phyloP scores from a whole-genome alignment of 169 alveolate species.

The Plasmodium blacklocki region DNA sequence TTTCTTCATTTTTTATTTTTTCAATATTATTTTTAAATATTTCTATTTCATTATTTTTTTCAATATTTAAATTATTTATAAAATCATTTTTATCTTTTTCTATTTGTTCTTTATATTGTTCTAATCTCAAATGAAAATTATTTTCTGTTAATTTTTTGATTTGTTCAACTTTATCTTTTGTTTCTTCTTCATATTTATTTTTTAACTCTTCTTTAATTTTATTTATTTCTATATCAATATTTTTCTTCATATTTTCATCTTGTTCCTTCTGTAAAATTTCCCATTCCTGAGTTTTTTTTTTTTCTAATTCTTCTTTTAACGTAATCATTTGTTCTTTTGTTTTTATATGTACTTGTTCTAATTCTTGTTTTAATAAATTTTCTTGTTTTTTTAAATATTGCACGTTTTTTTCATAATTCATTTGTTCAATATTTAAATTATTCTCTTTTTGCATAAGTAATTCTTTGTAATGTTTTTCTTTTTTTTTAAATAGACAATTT shows the following conservation, averaged over 20 bases:
- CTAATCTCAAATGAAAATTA: slow-evolving; percentile 37
- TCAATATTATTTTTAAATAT: slow-evolving; percentile 18
- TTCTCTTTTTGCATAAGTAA: slow-evolving; percentile 12
- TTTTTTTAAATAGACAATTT: slow-evolving; percentile 20
- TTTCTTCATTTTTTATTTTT: slow-evolving; percentile 37
- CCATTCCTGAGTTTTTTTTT: slow-evolving; percentile 15
- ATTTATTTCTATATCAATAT: slow-evolving; percentile 10
- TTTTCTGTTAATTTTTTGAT: slow-evolving; percentile 30
- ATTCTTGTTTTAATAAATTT: slow-evolving; percentile 26
- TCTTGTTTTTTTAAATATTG: slow-evolving; percentile 22
- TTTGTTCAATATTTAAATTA: slow-evolving; percentile 24
- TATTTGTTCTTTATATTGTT: slow-evolving; percentile 66
- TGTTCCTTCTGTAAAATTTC: slow-evolving; percentile 30
- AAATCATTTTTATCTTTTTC: slow-evolving; percentile 72
- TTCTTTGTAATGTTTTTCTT: slow-evolving; percentile 64
- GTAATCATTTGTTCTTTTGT: slow-evolving; percentile 6
- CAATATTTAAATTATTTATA: slow-evolving; percentile 56
- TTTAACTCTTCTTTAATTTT: slow-evolving; percentile 14
- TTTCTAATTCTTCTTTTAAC: slow-evolving; percentile 25
- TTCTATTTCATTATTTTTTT: slow-evolving; percentile 59
- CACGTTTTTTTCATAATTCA: slow-evolving; percentile 27
- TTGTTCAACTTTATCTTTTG: slow-evolving; percentile 25
- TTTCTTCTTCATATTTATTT: slow-evolving; percentile 17
- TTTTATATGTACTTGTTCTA: slow-evolving; percentile 42
- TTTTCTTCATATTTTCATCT: slow-evolving; percentile 13